phyloP scores from a whole-genome alignment of 371 early-diverging fungal genomes.

The Mucor racemosus region DNA sequence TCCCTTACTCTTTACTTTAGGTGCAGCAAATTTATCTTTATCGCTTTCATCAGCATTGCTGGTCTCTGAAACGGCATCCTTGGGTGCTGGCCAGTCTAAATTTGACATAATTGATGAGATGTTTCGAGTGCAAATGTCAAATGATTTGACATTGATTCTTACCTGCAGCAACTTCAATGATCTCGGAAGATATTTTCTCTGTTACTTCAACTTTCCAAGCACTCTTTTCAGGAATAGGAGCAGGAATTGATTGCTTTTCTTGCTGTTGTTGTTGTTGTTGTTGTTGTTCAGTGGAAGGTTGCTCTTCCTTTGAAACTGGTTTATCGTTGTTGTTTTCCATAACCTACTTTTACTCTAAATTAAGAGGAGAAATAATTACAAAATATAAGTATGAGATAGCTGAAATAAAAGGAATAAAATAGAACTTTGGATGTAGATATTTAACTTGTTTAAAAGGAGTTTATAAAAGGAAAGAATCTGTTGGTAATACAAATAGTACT shows the following conservation, averaged over 20 bases:
- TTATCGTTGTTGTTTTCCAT: conserved; percentile 28
- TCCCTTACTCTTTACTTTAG: conserved; percentile 58
- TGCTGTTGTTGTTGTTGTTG: conserved; percentile 13
- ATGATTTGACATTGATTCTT: conserved; percentile 12
- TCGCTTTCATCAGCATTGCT: conserved; percentile 31
- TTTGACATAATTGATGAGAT: neutral
- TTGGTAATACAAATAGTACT: conserved; percentile 21
- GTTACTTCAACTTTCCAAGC: conserved; percentile 57
- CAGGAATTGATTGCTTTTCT: conserved; percentile 43
- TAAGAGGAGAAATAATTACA: neutral
- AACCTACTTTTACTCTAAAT: conserved; percentile 3
- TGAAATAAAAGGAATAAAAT: conserved; percentile 11
- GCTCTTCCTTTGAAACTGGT: conserved; percentile 19
- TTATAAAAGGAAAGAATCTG: conserved; percentile 19
- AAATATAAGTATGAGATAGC: neutral
- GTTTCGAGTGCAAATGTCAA: neutral
- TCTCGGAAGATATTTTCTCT: conserved; percentile 37
- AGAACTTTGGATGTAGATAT: conserved; percentile 8
- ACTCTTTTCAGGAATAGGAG: conserved; percentile 60
- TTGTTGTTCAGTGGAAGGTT: conserved; percentile 18
- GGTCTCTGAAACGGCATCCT: conserved; percentile 45
- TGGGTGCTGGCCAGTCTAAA: conserved; percentile 55
- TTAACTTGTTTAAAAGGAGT: conserved; percentile 27
- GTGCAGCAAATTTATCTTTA: conserved; percentile 44
- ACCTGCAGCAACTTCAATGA: conserved; percentile 21